phyloP scores from a whole-genome alignment of 305 asterid genomes.

The Solanum aculeatissimum region DNA sequence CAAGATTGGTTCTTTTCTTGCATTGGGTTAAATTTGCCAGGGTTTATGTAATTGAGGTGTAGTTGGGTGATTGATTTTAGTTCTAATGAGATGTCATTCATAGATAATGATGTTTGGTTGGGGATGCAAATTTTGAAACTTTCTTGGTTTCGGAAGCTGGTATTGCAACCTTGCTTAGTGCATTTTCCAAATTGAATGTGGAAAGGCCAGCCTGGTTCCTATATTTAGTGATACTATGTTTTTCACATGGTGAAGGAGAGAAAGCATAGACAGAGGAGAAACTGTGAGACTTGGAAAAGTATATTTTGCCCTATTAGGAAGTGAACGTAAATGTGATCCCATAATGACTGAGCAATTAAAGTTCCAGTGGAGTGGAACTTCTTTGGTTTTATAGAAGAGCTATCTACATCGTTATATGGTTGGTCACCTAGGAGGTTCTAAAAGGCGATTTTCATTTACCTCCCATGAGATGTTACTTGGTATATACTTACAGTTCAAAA shows the following conservation, averaged over 20 bases:
- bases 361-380: background rate
- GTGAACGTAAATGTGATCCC: background rate
- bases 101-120: background rate
- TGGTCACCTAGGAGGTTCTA: background rate
- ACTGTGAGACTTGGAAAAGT: background rate
- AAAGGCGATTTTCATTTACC: background rate
- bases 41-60: background rate
- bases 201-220: background rate
- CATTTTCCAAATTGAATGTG: background rate
- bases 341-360: background rate
- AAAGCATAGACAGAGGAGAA: background rate
- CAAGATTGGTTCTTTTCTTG: background rate
- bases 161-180: background rate
- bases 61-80: background rate
- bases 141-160: background rate
- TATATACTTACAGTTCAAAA: background rate
- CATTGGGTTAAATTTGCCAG: background rate
- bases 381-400: background rate
- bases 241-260: background rate
- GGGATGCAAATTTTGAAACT: background rate
- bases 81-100: background rate
- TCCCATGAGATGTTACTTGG: background rate
- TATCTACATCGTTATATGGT: background rate
- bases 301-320: background rate
- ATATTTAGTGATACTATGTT: background rate